Conservation (phyloP, 768 basidiomycete genomes). For the Lentinus tigrinus region DNA sequence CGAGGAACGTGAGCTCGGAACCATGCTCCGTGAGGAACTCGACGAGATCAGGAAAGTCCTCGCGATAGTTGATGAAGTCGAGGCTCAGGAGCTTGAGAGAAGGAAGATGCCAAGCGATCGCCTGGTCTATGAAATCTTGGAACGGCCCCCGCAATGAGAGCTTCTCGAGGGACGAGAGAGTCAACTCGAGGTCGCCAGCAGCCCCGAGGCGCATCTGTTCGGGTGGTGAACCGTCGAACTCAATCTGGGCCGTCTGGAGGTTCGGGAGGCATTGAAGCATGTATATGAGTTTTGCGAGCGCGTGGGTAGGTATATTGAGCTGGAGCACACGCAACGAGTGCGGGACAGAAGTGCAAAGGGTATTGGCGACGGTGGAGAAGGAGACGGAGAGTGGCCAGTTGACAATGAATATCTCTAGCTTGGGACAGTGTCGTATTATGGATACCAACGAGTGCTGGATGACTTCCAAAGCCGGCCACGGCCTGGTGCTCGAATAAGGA, state of each 20-base stretch:
- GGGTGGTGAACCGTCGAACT: slow-evolving; percentile 38
- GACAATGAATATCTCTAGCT: slow-evolving; percentile 70
- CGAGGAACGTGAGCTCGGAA: slow-evolving; percentile 56
- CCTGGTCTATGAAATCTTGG: slow-evolving; percentile 69
- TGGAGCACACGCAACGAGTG: slow-evolving; percentile 59
- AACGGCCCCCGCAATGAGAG: slow-evolving; percentile 61
- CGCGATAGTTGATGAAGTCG: slow-evolving; percentile 44
- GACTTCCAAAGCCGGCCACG: slow-evolving; percentile 41
- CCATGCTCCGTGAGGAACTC: slow-evolving; percentile 65
- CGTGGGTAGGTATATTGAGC: slow-evolving; percentile 54
- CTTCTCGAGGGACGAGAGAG: slow-evolving; percentile 56
- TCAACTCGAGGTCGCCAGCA: slow-evolving; percentile 53
- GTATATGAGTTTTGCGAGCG: slow-evolving; percentile 69
- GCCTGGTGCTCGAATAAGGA: slow-evolving; percentile 44
- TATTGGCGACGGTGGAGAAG: slow-evolving; percentile 64
- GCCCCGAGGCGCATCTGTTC: slow-evolving; percentile 55
- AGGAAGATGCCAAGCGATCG: slow-evolving; percentile 64
- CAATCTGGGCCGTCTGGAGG: slow-evolving; percentile 56
- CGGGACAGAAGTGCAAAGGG: slow-evolving; percentile 51
- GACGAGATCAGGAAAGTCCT: slow-evolving; percentile 56
- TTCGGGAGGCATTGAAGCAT: slow-evolving; percentile 60
- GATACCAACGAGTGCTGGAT: slow-evolving; percentile 55
- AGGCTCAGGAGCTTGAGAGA: slow-evolving; percentile 57
- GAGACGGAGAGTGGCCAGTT: slow-evolving; percentile 61
- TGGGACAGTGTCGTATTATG: slow-evolving; percentile 65